Percentiles rank a stretch among this genome's conserved stretches.
Evolutionary conservation across 805 yeast species (phyloP).

Genomic region (Wickerhamiella hasegawae): DNA sequence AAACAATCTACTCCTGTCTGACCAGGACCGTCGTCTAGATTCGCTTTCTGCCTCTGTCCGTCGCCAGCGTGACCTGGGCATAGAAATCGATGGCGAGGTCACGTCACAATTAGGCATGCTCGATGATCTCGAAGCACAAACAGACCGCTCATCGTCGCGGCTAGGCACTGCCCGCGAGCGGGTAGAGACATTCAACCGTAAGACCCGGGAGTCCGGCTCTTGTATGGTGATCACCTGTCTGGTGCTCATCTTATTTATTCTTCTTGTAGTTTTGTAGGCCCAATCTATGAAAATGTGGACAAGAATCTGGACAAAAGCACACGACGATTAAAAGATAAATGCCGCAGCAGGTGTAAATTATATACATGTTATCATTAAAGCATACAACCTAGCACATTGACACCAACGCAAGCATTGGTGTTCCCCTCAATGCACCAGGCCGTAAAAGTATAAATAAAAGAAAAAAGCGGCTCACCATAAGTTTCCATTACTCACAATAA

Average conservation of each 20-base stretch:
- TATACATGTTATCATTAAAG: no score
- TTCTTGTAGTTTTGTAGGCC: conserved; percentile 21
- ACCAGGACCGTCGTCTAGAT: conserved; percentile 26
- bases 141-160: conserved; percentile 22
- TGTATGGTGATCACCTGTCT: conserved; percentile 21
- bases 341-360: no score
- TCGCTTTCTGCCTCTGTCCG: conserved; percentile 22
- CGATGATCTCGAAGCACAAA: conserved; percentile 24
- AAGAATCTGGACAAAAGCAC: no score
- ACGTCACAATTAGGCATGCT: conserved; percentile 22
- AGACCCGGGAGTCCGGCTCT: conserved; percentile 25
- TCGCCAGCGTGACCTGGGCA: conserved; percentile 24
- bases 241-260: conserved; percentile 16
- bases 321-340: no score
- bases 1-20: conserved; percentile 17
- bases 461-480: no score
- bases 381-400: no score
- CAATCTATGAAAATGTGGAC: no score
- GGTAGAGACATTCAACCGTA: conserved; percentile 22
- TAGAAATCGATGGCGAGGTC: conserved; percentile 25
- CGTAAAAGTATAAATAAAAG: no score
- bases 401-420: no score
- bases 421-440: no score
- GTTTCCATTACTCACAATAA: no score
- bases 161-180: conserved; percentile 22